These are phyloP conservation scores for Pichia insulana DNA, from an alignment of 805 yeast genomes.

Conservation along the genomic window DNA sequence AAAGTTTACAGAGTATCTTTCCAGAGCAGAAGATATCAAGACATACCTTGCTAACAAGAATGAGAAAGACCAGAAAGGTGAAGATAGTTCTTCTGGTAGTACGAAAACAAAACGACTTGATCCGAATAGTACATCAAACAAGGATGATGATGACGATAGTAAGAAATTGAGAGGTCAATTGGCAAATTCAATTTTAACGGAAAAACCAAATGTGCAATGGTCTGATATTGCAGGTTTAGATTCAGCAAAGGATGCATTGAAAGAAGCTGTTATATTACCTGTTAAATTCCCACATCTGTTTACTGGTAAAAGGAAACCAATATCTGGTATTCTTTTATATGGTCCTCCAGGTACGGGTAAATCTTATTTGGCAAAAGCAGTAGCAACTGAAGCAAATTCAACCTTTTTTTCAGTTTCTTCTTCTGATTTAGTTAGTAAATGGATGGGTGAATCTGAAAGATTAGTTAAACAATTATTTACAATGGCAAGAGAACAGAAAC, in stretches of 20 bases:
- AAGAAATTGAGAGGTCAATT: conserved; percentile 86
- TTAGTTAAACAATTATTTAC: conserved; percentile 88
- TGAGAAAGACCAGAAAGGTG: conserved; percentile 39
- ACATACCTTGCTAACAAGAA: conserved; percentile 67
- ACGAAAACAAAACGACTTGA: conserved; percentile 43
- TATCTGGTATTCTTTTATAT: conserved; percentile 78
- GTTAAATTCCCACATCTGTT: conserved; percentile 93
- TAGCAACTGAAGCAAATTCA: conserved; percentile 96
- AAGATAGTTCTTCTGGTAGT: conserved; percentile 47
- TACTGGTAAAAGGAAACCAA: conserved; percentile 90
- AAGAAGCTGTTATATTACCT: conserved; percentile 95
- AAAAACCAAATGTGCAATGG: conserved; percentile 91
- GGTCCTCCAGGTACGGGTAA: conserved; percentile 99
- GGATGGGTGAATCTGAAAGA: conserved; percentile 99
- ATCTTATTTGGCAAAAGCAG: conserved; percentile 94
- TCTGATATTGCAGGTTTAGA: conserved; percentile 94
- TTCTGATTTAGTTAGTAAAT: conserved; percentile 89
- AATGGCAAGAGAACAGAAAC: conserved; percentile 95
- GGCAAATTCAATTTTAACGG: conserved; percentile 84
- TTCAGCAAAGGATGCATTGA: conserved; percentile 89
- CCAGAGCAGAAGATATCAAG: conserved; percentile 90
- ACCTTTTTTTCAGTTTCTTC: conserved; percentile 96
- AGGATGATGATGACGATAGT: conserved; percentile 63
- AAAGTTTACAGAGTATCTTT: conserved; percentile 83
- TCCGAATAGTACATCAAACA: conserved; percentile 28